phyloP scores from a whole-genome alignment of 1,139 yeast species.

The Kurtzmaniella quercitrusa region DNA sequence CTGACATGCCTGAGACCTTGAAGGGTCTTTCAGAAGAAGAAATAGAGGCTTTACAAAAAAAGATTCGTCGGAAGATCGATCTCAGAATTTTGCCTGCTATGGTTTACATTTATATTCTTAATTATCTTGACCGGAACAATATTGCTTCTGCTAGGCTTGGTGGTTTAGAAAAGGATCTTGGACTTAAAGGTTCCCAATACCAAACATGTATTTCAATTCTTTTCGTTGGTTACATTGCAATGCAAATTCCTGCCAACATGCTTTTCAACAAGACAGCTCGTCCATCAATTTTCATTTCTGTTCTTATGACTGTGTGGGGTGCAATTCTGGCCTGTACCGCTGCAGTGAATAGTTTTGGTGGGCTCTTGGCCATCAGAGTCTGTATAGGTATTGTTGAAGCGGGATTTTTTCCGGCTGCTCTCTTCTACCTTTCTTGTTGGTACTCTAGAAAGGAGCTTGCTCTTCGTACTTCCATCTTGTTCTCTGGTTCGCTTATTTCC shows the following conservation, averaged over 20 bases:
- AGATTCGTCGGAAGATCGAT: conserved; percentile 46
- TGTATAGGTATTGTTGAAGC: conserved; percentile 56
- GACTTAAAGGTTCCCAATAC: conserved; percentile 46
- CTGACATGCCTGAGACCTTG: conserved; percentile 27
- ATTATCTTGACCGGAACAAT: conserved; percentile 56
- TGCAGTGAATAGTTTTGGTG: conserved; percentile 34
- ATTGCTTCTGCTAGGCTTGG: conserved; percentile 61
- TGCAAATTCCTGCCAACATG: conserved; percentile 56
- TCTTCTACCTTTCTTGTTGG: conserved; percentile 46
- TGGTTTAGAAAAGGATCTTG: conserved; percentile 49
- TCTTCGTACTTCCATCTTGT: conserved; percentile 53
- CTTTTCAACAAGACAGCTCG: conserved; percentile 44
- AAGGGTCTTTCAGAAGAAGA: conserved; percentile 31
- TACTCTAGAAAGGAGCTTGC: conserved; percentile 46
- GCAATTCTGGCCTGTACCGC: conserved; percentile 45
- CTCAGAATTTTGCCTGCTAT: conserved; percentile 52
- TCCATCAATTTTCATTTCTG: conserved; percentile 48
- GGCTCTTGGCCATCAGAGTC: conserved; percentile 44
- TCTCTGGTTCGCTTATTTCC: conserved; percentile 64
- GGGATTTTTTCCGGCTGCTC: conserved; percentile 54
- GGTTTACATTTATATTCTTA: conserved; percentile 47
- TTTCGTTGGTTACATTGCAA: conserved; percentile 57
- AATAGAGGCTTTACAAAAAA: conserved; percentile 32
- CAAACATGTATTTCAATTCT: conserved; percentile 54
- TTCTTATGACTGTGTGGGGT: conserved; percentile 53